phyloP scores from a whole-genome alignment of 1,284 basidiomycete genomes.

The Xerocomus nothofagi region DNA sequence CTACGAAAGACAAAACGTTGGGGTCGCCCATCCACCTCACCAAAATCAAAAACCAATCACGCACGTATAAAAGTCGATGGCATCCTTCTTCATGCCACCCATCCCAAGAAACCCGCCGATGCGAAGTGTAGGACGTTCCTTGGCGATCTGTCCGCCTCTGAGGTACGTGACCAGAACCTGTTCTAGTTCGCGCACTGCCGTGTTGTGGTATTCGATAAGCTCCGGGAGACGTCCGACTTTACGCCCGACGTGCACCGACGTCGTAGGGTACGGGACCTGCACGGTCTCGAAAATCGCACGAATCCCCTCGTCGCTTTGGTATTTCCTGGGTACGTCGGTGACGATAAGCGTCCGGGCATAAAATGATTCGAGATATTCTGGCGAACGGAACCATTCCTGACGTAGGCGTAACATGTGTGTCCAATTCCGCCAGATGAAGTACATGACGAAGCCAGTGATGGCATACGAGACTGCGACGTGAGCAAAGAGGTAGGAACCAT shows the following conservation, averaged over 20 bases:
- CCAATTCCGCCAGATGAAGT: slow-evolving; percentile 66
- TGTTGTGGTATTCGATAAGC: slow-evolving; percentile 75
- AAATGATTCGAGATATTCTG: slow-evolving; percentile 64
- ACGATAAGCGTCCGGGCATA: slow-evolving; percentile 68
- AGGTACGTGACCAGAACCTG: slow-evolving; percentile 75
- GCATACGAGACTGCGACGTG: slow-evolving; percentile 66
- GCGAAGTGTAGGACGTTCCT: slow-evolving; percentile 65
- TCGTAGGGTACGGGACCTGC: slow-evolving; percentile 73
- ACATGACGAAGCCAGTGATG: slow-evolving; percentile 57
- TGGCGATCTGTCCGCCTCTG: slow-evolving; percentile 62
- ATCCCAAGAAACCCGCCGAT: slow-evolving; percentile 68
- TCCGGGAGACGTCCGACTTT: slow-evolving; percentile 66
- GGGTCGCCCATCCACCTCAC: slow-evolving; percentile 9
- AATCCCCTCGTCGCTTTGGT: slow-evolving; percentile 70
- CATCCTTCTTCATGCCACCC: slow-evolving; percentile 69
- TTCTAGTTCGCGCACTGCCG: slow-evolving; percentile 76
- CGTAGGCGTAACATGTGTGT: slow-evolving; percentile 58
- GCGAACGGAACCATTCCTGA: slow-evolving; percentile 61
- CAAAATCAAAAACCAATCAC: slow-evolving; percentile 20
- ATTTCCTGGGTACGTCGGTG: slow-evolving; percentile 61
- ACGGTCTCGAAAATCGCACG: slow-evolving; percentile 61
- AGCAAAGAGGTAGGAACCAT: slow-evolving; percentile 57
- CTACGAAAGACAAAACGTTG: slow-evolving; percentile 41
- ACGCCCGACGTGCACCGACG: slow-evolving; percentile 71
- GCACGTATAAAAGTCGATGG: slow-evolving; percentile 71